Percentiles rank a stretch among this genome's conserved stretches.
These are phyloP conservation scores for Pichia cabralensis DNA, from an alignment of 805 yeast species.

Conservation along the genomic window DNA sequence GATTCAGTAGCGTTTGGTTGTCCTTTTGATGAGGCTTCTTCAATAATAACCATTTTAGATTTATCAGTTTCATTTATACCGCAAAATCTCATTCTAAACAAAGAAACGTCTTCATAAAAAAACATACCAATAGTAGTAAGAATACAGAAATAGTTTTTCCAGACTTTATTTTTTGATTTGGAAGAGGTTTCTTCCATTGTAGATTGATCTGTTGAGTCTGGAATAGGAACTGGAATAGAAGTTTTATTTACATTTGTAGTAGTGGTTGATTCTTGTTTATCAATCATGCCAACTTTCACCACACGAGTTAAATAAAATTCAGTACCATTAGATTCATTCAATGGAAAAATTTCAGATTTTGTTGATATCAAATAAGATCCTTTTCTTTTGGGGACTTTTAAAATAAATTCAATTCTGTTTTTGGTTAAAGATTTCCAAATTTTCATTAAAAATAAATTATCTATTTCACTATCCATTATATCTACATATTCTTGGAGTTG, in stretches of 20 bases:
- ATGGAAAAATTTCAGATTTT: constrained; percentile 11
- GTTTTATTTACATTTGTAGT: constrained; percentile 10
- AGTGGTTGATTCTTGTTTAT: constrained; percentile 29
- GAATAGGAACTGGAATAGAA: background rate
- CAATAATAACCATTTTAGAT: constrained; percentile 19
- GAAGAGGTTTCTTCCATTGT: background rate
- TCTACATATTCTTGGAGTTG: constrained; percentile 10
- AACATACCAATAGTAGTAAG: constrained; percentile 41
- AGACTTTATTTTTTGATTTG: constrained; percentile 16
- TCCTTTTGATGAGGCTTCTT: constrained; percentile 15
- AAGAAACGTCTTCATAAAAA: constrained; percentile 32
- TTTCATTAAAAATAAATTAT: constrained; percentile 9
- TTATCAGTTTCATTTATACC: constrained; percentile 7
- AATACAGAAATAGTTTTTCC: constrained; percentile 39
- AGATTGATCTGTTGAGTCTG: background rate
- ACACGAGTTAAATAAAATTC: constrained; percentile 26
- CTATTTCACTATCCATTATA: constrained; percentile 11
- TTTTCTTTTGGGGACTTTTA: constrained; percentile 20
- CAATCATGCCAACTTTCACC: constrained; percentile 31
- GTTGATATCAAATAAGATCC: constrained; percentile 17
- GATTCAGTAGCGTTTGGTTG: background rate
- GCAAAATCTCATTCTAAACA: constrained; percentile 23
- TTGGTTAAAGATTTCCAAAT: constrained; percentile 12
- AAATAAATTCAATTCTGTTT: constrained; percentile 3
- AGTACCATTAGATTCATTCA: constrained; percentile 8